Evolutionary conservation across 1,284 basidiomycete species (phyloP), one percentile per base, ranked within the genome.

Genomic region (Fomitopsis betulina): DNA sequence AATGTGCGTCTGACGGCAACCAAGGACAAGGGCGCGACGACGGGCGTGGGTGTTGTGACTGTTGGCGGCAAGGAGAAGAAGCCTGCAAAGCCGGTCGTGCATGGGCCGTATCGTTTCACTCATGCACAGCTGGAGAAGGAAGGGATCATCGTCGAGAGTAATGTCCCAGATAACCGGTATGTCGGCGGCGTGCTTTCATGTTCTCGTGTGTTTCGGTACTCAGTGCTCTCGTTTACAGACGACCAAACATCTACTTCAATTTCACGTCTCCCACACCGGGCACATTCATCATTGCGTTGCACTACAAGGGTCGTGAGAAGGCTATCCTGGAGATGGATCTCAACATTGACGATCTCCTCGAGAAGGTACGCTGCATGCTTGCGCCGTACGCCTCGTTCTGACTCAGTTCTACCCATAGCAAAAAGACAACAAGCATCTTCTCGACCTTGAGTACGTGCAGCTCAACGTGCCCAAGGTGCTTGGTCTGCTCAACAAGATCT

Each of bases 261-360:
- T 94, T 99, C 73, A 94, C 91, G 25, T 98, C 96, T 27, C 97
- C 97, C 1, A 93, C 93, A 7, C 97, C 97, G 0, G 97, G 97
- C 43, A 98, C 97, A 10, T 99, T 98, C 74, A 94, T 99, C 72
- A 99, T 99, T 65, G 96, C 96, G 8, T 79, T 99, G 55, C 96
- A 98, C 75, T 99, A 98, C 80, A 98, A 98, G 75, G 96, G 96
- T 38, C 85, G 97, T n/a, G 96, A 98, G 70, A 98, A 98, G 79
- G 95, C 97, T 19, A 98, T 99, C 66, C 82, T 99, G 50, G 97
- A 99, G 81, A 99, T 99, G 96, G 97, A 99, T 76, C 82, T 99
- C 61, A 99, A 98, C 79, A 97, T 99, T 69, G 97, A 99, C 75
- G 97, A 99, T 76, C 76, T 99, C 64, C 79, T 99, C 67, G 96